Evolutionary conservation across 2,329 filamentous ascomycete genomes (phyloP).

Genomic region (Pseudogymnoascus sp.): DNA sequence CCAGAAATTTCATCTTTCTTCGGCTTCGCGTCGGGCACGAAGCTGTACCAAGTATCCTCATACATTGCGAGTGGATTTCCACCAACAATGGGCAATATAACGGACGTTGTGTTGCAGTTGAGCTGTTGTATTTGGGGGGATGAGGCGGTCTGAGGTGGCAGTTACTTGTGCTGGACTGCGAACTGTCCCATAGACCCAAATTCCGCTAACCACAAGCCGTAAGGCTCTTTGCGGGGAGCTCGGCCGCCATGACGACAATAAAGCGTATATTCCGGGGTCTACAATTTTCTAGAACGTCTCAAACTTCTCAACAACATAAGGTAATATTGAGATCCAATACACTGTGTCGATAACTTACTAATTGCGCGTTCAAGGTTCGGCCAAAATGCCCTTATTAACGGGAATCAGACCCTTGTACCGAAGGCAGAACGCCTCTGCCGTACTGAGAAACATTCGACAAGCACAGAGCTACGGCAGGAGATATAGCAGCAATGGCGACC

Average conservation of each 20-base stretch:
- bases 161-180: background rate
- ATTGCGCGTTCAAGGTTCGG: background rate
- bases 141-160: constrained; percentile 7
- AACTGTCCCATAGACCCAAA: constrained; percentile 2
- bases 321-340: background rate
- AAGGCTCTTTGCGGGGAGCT: constrained; percentile 7
- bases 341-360: background rate
- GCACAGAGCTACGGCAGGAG: background rate
- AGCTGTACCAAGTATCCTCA: constrained; percentile 78
- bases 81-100: constrained; percentile 5
- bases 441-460: constrained; percentile 5
- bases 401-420: constrained; percentile 2
- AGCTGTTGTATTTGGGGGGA: constrained; percentile 4
- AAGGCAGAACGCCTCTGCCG: background rate
- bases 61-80: constrained; percentile 47
- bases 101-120: constrained; percentile 1
- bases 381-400: constrained; percentile 3
- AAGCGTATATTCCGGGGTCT: background rate
- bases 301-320: background rate
- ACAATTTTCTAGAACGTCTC: background rate
- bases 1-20: constrained; percentile 39
- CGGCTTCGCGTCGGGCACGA: constrained; percentile 54
- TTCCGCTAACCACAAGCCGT: background rate
- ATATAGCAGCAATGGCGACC: background rate
- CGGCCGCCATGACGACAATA: constrained; percentile 9